These are phyloP conservation scores for Heracleum sosnowskyi DNA, from an alignment of 129 eudicot genomes.

Conservation along the genomic window DNA sequence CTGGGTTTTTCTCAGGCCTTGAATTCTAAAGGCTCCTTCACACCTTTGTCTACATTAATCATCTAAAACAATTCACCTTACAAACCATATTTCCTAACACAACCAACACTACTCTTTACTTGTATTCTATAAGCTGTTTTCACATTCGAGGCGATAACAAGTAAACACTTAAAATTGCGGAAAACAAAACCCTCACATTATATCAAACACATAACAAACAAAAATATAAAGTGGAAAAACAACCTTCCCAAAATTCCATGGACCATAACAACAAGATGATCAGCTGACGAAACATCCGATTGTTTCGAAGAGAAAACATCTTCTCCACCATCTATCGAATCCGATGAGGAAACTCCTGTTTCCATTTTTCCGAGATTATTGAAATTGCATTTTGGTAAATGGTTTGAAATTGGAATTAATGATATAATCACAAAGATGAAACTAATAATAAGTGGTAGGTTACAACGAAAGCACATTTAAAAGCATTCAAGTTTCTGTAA, in stretches of 20 bases:
- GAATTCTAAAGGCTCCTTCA: too few relatives aligned
- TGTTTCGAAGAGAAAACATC: slow-evolving; percentile 42
- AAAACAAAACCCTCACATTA: too few relatives aligned
- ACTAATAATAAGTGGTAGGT: background rate
- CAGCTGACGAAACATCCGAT: slow-evolving; percentile 50
- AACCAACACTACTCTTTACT: background rate
- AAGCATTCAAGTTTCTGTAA: background rate
- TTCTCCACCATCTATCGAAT: slow-evolving; percentile 21
- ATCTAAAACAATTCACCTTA: background rate
- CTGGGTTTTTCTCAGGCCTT: too few relatives aligned
- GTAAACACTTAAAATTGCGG: background rate
- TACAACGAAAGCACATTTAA: background rate
- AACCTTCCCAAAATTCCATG: slow-evolving; percentile 89
- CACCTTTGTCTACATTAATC: background rate
- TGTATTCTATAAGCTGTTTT: background rate
- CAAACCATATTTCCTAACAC: background rate
- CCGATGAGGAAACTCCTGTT: background rate
- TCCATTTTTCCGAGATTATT: background rate
- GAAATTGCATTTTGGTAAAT: background rate
- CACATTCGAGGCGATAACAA: background rate
- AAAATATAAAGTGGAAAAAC: background rate
- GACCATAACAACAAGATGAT: slow-evolving; percentile 93
- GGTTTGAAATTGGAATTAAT: background rate
- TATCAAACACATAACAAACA: background rate
- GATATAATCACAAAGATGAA: background rate